phyloP scores from a whole-genome alignment of 2,329 filamentous ascomycete genomes.

The Phialocephala sp. region DNA sequence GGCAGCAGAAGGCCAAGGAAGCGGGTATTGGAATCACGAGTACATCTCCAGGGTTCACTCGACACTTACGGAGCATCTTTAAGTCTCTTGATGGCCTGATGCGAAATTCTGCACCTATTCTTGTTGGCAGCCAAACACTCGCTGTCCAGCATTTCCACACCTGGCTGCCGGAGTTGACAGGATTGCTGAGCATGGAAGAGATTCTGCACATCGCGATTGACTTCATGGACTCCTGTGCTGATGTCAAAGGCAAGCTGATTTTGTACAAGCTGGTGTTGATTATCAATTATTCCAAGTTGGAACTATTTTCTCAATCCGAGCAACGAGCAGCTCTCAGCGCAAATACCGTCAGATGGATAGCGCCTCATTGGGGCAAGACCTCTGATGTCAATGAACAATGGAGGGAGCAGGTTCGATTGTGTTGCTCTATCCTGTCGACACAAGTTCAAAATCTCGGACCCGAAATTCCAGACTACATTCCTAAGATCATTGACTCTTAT shows the following conservation, averaged over 20 bases:
- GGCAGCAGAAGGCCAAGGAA: conserved; percentile 87
- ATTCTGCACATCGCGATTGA: conserved; percentile 90
- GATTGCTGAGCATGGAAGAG: conserved; percentile 79
- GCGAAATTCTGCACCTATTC: conserved; percentile 80
- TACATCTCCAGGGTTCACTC: conserved; percentile 74
- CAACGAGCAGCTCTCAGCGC: conserved; percentile 75
- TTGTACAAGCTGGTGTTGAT: conserved; percentile 93
- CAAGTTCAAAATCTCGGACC: conserved; percentile 79
- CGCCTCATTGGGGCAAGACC: conserved; percentile 87
- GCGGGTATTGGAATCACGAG: conserved; percentile 84
- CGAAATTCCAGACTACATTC: conserved; percentile 86
- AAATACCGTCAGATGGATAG: conserved; percentile 89
- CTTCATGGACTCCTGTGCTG: conserved; percentile 88
- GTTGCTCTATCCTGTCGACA: conserved; percentile 89
- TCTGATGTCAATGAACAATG: conserved; percentile 81
- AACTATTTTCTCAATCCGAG: conserved; percentile 80
- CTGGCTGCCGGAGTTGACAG: conserved; percentile 90
- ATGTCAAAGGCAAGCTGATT: conserved; percentile 88
- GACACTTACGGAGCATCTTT: conserved; percentile 86
- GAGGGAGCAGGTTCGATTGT: conserved; percentile 90
- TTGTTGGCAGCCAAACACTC: conserved; percentile 93
- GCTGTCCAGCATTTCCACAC: conserved; percentile 96
- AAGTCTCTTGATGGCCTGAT: conserved; percentile 89
- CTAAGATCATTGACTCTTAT: conserved; percentile 90
- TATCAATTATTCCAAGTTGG: conserved; percentile 84